Evolutionary conservation across 1,139 yeast species (phyloP).

Genomic region (Saccharomyces hybrid): DNA sequence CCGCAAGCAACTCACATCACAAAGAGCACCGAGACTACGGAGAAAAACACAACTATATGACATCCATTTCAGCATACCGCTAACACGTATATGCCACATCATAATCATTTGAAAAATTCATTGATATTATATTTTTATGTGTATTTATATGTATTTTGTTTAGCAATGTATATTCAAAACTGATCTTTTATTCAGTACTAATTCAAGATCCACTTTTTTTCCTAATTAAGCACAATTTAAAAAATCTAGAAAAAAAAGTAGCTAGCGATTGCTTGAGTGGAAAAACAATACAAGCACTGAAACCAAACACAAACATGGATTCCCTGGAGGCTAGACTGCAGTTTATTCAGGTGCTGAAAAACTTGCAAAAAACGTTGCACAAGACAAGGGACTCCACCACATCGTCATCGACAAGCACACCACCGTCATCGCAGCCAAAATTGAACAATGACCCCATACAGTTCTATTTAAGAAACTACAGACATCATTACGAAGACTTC

Average conservation of each 20-base stretch:
- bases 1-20: neutral
- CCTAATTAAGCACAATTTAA: neutral
- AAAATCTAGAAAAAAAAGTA: neutral
- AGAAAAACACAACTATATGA: neutral
- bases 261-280: constrained; percentile 3
- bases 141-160: neutral
- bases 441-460: constrained; percentile 23
- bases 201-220: constrained; percentile 3
- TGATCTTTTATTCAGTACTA: neutral
- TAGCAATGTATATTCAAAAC: neutral
- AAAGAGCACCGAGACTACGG: neutral
- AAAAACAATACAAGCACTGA: constrained; percentile 5
- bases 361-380: constrained; percentile 25
- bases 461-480: constrained; percentile 25
- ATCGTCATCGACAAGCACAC: constrained; percentile 5
- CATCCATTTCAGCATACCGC: neutral
- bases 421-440: neutral
- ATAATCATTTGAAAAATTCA: neutral
- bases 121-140: neutral
- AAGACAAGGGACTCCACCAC: constrained; percentile 11
- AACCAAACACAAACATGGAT: constrained; percentile 19
- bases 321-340: constrained; percentile 31
- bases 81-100: neutral
- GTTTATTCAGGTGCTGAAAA: constrained; percentile 28
- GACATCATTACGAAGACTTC: constrained; percentile 30